phyloP scores from a whole-genome alignment of 73 alveolate genomes.

The Paramecium biaurelia region DNA sequence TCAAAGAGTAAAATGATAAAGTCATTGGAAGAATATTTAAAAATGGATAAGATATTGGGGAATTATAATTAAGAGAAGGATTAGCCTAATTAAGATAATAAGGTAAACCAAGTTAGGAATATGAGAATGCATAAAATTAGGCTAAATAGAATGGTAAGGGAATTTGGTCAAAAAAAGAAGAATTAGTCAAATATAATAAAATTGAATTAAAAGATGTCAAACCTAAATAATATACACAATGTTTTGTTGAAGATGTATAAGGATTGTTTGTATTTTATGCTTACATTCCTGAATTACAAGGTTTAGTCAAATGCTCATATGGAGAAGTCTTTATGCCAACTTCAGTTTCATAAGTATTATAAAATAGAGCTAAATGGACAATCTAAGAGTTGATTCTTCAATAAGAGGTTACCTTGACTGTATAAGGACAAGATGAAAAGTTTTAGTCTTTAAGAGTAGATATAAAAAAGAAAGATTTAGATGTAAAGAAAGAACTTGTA shows the following conservation, averaged over 20 bases:
- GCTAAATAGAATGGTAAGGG: constrained; percentile 18
- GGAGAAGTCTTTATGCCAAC: constrained; percentile 50
- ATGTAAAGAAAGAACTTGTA: neutral
- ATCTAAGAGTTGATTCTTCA: constrained; percentile 22
- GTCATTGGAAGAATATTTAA: constrained; percentile 49
- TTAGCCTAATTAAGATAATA: neutral
- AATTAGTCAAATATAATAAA: neutral
- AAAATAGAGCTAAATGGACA: constrained; percentile 42
- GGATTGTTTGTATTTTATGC: constrained; percentile 48
- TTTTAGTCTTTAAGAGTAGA: constrained; percentile 9
- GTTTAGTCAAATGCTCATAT: constrained; percentile 28
- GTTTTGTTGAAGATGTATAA: constrained; percentile 44
- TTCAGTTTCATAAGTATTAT: neutral
- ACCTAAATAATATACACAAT: neutral
- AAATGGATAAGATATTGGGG: constrained; percentile 47
- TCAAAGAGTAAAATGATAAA: constrained; percentile 39
- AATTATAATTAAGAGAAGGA: constrained; percentile 2
- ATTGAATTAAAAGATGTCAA: neutral
- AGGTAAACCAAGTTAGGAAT: neutral
- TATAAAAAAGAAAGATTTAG: neutral
- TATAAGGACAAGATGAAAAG: constrained; percentile 20
- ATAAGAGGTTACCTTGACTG: neutral
- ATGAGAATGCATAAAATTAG: neutral
- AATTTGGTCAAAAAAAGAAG: neutral
- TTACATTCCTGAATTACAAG: constrained; percentile 13